Evolutionary conservation across 2,329 filamentous ascomycete genomes (phyloP).

Genomic region (Huntiella savannae): DNA sequence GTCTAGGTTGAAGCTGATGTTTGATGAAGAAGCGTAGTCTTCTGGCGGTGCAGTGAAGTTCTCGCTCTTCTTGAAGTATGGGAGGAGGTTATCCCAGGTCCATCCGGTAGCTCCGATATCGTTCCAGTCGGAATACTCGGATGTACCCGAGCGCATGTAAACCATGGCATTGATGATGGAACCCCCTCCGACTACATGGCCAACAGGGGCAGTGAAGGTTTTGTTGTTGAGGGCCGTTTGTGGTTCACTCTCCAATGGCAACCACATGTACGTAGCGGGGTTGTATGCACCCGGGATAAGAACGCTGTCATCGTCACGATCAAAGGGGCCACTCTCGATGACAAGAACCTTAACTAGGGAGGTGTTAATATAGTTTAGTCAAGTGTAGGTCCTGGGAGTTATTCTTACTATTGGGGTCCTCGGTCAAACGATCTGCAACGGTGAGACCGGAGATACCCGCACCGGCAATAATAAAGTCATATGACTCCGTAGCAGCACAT

Average conservation of each 20-base stretch:
- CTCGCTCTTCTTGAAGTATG: conserved; percentile 24
- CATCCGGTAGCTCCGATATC: conserved; percentile 26
- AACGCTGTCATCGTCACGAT: conserved; percentile 15
- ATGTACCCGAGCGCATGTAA: conserved; percentile 19
- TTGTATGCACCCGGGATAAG: conserved; percentile 17
- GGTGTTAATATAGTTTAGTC: no score
- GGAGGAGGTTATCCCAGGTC: conserved; percentile 20
- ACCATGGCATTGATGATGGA: conserved; percentile 23
- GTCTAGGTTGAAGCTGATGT: conserved; percentile 23
- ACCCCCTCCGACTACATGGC: conserved; percentile 21
- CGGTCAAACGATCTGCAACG: conserved; percentile 20
- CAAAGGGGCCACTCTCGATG: conserved; percentile 16
- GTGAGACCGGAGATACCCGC: conserved; percentile 21
- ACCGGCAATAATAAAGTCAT: conserved; percentile 19
- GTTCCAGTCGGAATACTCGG: conserved; percentile 26
- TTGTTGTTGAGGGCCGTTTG: conserved; percentile 15
- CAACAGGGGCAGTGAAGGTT: conserved; percentile 13
- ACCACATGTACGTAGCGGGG: conserved; percentile 17
- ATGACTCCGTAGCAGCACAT: conserved; percentile 9
- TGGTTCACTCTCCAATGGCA: conserved; percentile 14
- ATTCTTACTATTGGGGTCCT: conserved; percentile 16
- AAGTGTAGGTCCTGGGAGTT: not conserved
- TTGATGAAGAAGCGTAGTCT: conserved; percentile 9
- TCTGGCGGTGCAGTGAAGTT: conserved; percentile 11
- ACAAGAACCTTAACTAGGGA: conserved; percentile 15